Base-by-base conservation (phyloP, 768 basidiomycete species). In the Leccinum subgranulosum region DNA sequence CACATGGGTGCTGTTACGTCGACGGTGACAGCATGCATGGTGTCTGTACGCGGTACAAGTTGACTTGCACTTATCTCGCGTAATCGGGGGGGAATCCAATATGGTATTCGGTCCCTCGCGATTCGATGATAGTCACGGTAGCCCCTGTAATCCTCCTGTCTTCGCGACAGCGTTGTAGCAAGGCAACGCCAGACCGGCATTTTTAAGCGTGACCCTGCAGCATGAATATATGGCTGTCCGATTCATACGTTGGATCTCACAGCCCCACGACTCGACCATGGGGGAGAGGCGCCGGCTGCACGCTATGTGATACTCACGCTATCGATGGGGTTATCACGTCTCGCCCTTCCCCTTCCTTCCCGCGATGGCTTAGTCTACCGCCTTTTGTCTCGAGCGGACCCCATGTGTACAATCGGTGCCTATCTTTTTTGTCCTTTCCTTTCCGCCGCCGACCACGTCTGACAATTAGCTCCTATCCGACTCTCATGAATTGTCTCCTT, bases 1-100 rank as follows among this genome's bases (percentile, higher is more conserved):
- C 41, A 41, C 41, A 19, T 41, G 41, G 15, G 55, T 56, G 39
- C 21, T 59, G 53, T 69, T 72, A 72, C 71, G 69, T 69, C 64
- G 41, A 8, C 8, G 2, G 41, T 41, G 68, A 57, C 66, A 34
- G 46, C 61, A 49, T 21, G 57, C 70, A 58, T 66, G 41, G 59
- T 14, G 51, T 62, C 34, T 53, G 23, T 34, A 36, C 33, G 21
- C 39, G 21, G 34, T 14, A 41, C 41, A 41, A 41, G 41, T 41
- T 41, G 41, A 41, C 41, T 55, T 49, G 54, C 54, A 61, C 55
- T 54, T 51, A 41, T 60, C 51, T 61, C 52, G 57, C 69, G 58
- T 69, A 66, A 66, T 58, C 52, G 36, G 53, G 51, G 51, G 55
- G n/a, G 56, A 47, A 23, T 54, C 61, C 60, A 51, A 59, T 62